Conservation (phyloP, 2,329 filamentous ascomycete genomes). For the Ceratocystis destructans region DNA sequence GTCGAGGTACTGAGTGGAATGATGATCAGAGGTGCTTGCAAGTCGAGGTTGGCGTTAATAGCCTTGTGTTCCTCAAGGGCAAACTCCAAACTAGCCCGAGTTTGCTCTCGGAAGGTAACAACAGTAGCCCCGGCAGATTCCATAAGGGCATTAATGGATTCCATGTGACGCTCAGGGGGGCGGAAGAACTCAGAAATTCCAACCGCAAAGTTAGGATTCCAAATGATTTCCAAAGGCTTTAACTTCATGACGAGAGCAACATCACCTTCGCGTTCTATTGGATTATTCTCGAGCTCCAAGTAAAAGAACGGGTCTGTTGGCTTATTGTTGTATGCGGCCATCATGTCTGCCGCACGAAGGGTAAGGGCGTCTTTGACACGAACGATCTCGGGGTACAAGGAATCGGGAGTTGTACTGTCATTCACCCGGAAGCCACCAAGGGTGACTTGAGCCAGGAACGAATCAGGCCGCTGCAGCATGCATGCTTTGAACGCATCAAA, state of each 20-base stretch:
- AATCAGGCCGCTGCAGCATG: slow-evolving; percentile 78
- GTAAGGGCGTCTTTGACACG: slow-evolving; percentile 74
- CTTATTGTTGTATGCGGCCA: neutral
- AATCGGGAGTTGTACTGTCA: slow-evolving; percentile 85
- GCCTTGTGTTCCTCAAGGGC: slow-evolving; percentile 96
- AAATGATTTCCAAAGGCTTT: slow-evolving; percentile 92
- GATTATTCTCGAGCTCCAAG: slow-evolving; percentile 86
- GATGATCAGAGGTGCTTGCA: slow-evolving; percentile 92
- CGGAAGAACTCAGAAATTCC: slow-evolving; percentile 92
- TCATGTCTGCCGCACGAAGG: neutral
- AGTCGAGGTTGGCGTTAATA: slow-evolving; percentile 86
- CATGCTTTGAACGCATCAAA: slow-evolving; percentile 93
- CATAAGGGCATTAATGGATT: slow-evolving; percentile 90
- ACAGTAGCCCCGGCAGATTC: slow-evolving; percentile 92
- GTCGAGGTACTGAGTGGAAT: slow-evolving; percentile 84
- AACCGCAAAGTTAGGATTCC: slow-evolving; percentile 87
- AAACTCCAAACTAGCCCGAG: slow-evolving; percentile 87
- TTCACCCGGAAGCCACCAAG: slow-evolving; percentile 89
- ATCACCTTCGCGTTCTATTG: slow-evolving; percentile 82
- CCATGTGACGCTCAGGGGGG: slow-evolving; percentile 93
- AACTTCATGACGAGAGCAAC: slow-evolving; percentile 80
- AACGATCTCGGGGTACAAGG: slow-evolving; percentile 86
- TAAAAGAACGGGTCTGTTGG: slow-evolving; percentile 70
- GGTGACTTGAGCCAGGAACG: slow-evolving; percentile 73
- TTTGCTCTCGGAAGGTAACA: slow-evolving; percentile 88